Conservation (phyloP, 2,329 filamentous ascomycete genomes). For the Gyromitra esculenta region DNA sequence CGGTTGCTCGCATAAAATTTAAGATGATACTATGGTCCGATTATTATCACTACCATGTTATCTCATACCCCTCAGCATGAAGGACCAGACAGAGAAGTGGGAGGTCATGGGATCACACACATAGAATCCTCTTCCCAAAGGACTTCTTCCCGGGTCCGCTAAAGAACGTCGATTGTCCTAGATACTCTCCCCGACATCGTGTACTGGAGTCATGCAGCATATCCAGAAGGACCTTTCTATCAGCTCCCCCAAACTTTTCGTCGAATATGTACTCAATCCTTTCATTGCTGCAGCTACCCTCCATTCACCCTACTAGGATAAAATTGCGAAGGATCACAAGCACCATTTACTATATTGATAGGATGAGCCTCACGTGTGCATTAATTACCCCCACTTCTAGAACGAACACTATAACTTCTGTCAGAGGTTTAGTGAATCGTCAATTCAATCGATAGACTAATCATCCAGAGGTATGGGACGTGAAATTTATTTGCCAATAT, state of each 20-base stretch:
- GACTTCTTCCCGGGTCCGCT: constrained; percentile 15
- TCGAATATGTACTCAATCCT: constrained; percentile 24
- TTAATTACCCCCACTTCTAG: constrained; percentile 13
- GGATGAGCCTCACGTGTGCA: constrained; percentile 32
- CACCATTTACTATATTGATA: constrained; percentile 32
- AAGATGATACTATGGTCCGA: constrained; percentile 29
- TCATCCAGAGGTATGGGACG: not conserved
- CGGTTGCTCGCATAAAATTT: constrained; percentile 41
- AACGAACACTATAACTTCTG: constrained; percentile 12
- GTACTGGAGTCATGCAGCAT: constrained; percentile 11
- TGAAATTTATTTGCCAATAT: not conserved
- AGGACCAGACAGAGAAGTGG: constrained; percentile 18
- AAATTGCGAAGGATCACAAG: constrained; percentile 30
- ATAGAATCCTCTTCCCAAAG: constrained; percentile 27
- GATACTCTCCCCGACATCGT: constrained; percentile 10
- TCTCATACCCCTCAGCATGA: constrained; percentile 35
- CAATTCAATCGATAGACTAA: constrained; percentile 10
- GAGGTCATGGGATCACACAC: constrained; percentile 41
- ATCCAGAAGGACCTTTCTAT: constrained; percentile 19
- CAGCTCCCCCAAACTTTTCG: constrained; percentile 15
- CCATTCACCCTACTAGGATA: constrained; percentile 16
- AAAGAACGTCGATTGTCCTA: constrained; percentile 19
- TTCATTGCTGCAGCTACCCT: constrained; percentile 34
- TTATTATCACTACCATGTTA: constrained; percentile 42
- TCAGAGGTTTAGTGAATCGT: constrained; percentile 11